phyloP scores from a whole-genome alignment of 2,329 filamentous ascomycete species.

The Parastagonospora avenae region DNA sequence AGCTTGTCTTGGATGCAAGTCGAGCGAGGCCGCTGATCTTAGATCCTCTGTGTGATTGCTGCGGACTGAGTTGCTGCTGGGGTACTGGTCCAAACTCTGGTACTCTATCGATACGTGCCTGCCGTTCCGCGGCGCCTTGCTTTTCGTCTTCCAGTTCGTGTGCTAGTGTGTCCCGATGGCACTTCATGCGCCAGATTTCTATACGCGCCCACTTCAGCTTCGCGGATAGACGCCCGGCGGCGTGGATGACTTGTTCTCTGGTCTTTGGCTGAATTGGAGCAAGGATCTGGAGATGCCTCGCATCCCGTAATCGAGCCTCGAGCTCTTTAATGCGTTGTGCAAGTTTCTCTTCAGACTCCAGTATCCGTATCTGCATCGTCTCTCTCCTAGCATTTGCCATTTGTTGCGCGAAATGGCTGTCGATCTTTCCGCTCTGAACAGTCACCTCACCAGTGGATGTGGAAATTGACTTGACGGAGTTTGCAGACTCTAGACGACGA shows the following conservation, averaged over 20 bases:
- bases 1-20: constrained; percentile 45
- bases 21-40: constrained; percentile 41
- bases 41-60: constrained; percentile 30
- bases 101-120: constrained; percentile 33
- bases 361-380: constrained; percentile 82
- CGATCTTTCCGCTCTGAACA: constrained; percentile 73
- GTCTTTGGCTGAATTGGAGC: constrained; percentile 92
- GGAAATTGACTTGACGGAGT: constrained; percentile 64
- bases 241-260: constrained; percentile 81
- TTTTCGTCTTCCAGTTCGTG: constrained; percentile 85
- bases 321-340: constrained; percentile 74
- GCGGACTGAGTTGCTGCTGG: constrained; percentile 32
- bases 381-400: constrained; percentile 81
- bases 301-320: constrained; percentile 83
- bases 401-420: constrained; percentile 82
- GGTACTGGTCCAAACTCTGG: constrained; percentile 20
- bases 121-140: constrained; percentile 41
- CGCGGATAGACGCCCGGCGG: constrained; percentile 81
- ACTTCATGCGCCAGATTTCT: constrained; percentile 90
- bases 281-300: constrained; percentile 84
- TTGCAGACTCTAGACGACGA: constrained; percentile 67
- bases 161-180: constrained; percentile 84
- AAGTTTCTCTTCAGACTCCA: constrained; percentile 80
- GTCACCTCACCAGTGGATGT: constrained; percentile 75
- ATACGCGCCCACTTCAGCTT: constrained; percentile 93